These are phyloP conservation scores for Colletotrichum sp. DNA, from an alignment of 2,329 filamentous ascomycete species.

Conservation along the genomic window DNA sequence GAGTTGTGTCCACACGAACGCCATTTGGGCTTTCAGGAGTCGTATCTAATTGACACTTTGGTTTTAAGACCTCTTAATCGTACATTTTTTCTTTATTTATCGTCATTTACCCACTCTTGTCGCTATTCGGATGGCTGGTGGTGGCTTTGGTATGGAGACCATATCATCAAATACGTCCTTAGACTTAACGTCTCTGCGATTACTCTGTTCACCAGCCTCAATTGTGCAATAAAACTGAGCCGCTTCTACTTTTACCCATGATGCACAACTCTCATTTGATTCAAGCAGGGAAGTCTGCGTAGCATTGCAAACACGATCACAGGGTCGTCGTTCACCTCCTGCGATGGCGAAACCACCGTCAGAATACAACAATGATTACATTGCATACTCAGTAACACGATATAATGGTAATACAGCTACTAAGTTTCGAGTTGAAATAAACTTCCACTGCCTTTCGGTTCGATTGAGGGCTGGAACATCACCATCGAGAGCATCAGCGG, in stretches of 20 bases:
- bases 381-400: background rate
- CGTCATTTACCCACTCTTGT: background rate
- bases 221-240: background rate
- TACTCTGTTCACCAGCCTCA: background rate
- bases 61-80: background rate
- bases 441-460: background rate
- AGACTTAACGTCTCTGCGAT: background rate
- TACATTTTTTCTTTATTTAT: background rate
- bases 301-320: background rate
- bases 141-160: background rate
- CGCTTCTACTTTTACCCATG: background rate
- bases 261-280: background rate
- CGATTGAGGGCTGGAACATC: background rate
- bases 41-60: background rate
- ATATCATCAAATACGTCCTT: background rate
- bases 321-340: background rate
- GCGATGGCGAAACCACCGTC: background rate
- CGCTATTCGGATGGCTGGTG: background rate
- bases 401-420: background rate
- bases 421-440: background rate
- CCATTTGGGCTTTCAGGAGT: background rate
- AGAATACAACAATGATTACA: background rate
- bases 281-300: background rate
- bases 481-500: background rate
- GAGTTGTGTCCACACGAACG: background rate